Evolutionary conservation across 805 yeast genomes (phyloP).

Genomic region (Millerozyma acaciae): DNA sequence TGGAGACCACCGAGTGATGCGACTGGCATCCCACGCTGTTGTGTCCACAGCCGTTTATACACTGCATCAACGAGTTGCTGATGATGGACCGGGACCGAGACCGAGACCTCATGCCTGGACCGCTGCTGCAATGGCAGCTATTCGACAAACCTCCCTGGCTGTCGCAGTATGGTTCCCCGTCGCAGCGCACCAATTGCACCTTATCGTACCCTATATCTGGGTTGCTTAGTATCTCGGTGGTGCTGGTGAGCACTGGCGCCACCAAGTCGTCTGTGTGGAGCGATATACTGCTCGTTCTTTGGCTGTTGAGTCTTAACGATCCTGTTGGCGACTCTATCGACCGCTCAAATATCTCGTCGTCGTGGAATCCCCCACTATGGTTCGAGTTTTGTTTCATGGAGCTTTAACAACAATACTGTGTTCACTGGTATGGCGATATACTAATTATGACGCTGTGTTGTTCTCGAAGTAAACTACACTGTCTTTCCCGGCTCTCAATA

Average conservation of each 20-base stretch:
- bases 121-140: background rate
- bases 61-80: constrained; percentile 17
- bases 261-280: constrained; percentile 24
- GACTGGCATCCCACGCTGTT: too few relatives aligned
- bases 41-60: too few relatives aligned
- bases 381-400: too few relatives aligned
- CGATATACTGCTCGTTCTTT: constrained; percentile 10
- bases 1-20: too few relatives aligned
- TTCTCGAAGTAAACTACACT: too few relatives aligned
- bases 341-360: constrained; percentile 6
- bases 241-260: constrained; percentile 28
- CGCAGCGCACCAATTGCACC: constrained; percentile 23
- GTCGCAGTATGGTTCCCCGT: constrained; percentile 4
- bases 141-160: background rate
- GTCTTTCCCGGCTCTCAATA: too few relatives aligned
- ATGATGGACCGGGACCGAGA: constrained; percentile 21
- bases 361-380: background rate
- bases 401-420: background rate
- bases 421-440: too few relatives aligned
- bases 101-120: background rate
- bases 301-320: background rate
- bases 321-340: constrained; percentile 1
- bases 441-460: too few relatives aligned
- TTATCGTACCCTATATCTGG: constrained; percentile 21
- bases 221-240: constrained; percentile 26